These are phyloP conservation scores for Scheffersomyces parashehatae DNA, from an alignment of 1,139 yeast genomes.

Conservation along the genomic window DNA sequence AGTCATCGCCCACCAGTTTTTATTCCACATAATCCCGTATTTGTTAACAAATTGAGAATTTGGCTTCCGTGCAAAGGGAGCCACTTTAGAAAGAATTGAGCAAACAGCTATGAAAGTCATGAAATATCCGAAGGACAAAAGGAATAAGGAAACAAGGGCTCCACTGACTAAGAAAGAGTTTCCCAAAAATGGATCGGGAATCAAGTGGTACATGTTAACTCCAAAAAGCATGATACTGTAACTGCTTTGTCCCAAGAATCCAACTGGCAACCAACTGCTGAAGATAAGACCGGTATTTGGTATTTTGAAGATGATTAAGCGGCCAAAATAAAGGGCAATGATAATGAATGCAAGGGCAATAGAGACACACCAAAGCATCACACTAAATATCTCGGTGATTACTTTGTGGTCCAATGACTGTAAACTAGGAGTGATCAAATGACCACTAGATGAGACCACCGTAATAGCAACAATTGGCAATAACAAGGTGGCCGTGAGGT, in stretches of 20 bases:
- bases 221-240: conserved; percentile 66
- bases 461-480: conserved; percentile 77
- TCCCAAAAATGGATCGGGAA: conserved; percentile 6
- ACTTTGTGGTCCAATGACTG: conserved; percentile 44
- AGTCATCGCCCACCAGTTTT: conserved; percentile 83
- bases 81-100: conserved; percentile 17
- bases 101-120: conserved; percentile 21
- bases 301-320: conserved; percentile 56
- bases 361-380: conserved; percentile 70
- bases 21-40: conserved; percentile 43
- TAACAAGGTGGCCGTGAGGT: conserved; percentile 48
- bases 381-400: conserved; percentile 54
- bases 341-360: conserved; percentile 59
- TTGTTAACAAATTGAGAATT: conserved; percentile 10
- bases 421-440: conserved; percentile 45
- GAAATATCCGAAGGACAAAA: conserved; percentile 24
- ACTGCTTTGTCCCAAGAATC: conserved; percentile 77
- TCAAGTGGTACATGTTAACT: conserved; percentile 23
- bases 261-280: conserved; percentile 62
- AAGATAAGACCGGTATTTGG: conserved; percentile 52
- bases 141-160: conserved; percentile 16
- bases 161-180: conserved; percentile 11
- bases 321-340: conserved; percentile 55
- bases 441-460: conserved; percentile 71
- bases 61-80: conserved; percentile 21